A percentile compares a stretch with the other conserved stretches of the same genome.
Evolutionary conservation across 202 grass and related monocot species (phyloP).

Genomic region (Schoenoplectus tabernaemontani): DNA sequence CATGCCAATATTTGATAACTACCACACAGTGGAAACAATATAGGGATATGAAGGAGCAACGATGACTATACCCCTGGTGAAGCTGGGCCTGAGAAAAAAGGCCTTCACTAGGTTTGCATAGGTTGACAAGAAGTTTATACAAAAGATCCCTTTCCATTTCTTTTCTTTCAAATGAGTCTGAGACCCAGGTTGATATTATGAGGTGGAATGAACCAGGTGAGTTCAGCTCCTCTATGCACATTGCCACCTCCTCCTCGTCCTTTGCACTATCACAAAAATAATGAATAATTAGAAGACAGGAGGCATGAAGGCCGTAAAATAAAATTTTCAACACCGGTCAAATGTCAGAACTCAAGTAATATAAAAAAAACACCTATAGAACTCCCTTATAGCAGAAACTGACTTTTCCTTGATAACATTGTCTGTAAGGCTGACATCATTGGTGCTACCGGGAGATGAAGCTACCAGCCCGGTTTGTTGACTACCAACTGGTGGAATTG

Average conservation of each 20-base stretch:
- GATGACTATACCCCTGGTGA: slow-evolving; percentile 46
- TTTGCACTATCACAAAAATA: slow-evolving; percentile 44
- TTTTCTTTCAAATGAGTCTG: slow-evolving; percentile 92
- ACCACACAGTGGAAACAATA: background rate
- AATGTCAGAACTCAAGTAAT: background rate
- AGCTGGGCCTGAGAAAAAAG: slow-evolving; percentile 65
- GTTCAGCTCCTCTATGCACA: slow-evolving; percentile 94
- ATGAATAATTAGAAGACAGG: background rate
- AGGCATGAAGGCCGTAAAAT: no score
- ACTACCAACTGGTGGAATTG: slow-evolving; percentile 29
- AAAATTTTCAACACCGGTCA: background rate
- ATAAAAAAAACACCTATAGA: slow-evolving; percentile 63
- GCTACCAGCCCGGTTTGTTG: slow-evolving; percentile 16
- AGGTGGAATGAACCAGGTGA: slow-evolving; percentile 68
- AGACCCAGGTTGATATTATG: slow-evolving; percentile 80
- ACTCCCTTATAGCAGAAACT: slow-evolving; percentile 73
- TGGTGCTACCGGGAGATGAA: slow-evolving; percentile 43
- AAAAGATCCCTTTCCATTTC: slow-evolving; percentile 79
- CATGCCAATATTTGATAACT: background rate
- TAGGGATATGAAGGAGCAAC: background rate
- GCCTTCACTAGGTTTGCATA: slow-evolving; percentile 45
- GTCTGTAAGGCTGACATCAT: slow-evolving; percentile 31
- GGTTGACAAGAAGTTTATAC: slow-evolving; percentile 66
- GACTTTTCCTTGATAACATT: slow-evolving; percentile 62
- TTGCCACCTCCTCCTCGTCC: slow-evolving; percentile 71